A percentile compares a stretch with the other conserved stretches of the same genome.
These are phyloP conservation scores for Hippophae gyantsensis DNA, from an alignment of 306 rosid species.

Conservation along the genomic window DNA sequence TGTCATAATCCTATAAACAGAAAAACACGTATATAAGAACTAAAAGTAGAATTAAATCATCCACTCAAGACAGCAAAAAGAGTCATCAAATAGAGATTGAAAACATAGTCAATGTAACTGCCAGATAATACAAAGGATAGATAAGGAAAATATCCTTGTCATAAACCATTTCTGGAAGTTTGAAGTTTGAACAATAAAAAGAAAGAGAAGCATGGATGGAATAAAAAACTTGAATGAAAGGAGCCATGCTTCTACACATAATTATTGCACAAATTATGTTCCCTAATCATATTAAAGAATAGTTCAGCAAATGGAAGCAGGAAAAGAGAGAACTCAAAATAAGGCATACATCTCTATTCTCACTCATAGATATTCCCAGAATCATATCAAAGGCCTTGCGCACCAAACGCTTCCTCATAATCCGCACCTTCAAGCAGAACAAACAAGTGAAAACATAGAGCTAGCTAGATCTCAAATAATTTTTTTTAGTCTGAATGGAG, in stretches of 20 bases:
- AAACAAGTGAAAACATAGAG: slow-evolving; percentile 5
- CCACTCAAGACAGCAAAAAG: neutral
- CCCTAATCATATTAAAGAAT: too few relatives aligned
- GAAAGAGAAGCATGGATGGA: too few relatives aligned
- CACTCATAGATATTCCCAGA: slow-evolving; percentile 90
- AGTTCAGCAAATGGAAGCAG: neutral
- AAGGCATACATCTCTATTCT: slow-evolving; percentile 59
- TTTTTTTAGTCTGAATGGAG: slow-evolving; percentile 2
- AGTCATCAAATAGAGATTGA: neutral
- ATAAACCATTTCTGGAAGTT: too few relatives aligned
- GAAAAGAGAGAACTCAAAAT: slow-evolving; percentile 6
- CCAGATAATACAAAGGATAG: neutral
- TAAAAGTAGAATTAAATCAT: neutral
- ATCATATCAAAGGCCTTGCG: slow-evolving; percentile 96
- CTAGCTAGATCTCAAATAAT: slow-evolving; percentile 4
- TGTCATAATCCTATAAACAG: slow-evolving; percentile 69
- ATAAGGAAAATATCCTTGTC: neutral
- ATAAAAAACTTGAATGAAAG: too few relatives aligned
- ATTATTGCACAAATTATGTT: neutral
- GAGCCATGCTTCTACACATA: too few relatives aligned
- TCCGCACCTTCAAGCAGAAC: slow-evolving; percentile 64
- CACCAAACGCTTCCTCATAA: slow-evolving; percentile 89
- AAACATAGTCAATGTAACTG: neutral
- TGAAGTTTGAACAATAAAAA: too few relatives aligned
- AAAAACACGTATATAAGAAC: slow-evolving; percentile 7